Evolutionary conservation across 164 flowering plant species (phyloP).

Genomic region (Kingdonia uniflora): DNA sequence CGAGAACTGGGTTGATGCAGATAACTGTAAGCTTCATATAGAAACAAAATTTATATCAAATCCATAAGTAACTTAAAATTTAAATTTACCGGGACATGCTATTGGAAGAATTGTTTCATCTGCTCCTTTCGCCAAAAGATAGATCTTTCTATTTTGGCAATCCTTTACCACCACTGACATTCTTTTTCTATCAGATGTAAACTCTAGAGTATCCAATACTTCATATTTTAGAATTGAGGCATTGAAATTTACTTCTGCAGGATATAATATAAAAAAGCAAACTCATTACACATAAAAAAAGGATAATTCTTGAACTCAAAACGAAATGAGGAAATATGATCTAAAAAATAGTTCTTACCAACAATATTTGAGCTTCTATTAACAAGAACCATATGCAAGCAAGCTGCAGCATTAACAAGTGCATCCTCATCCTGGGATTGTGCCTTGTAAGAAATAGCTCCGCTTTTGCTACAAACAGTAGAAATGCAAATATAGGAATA

Average conservation of each 20-base stretch:
- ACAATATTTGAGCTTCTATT: constrained; percentile 58
- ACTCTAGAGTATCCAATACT: constrained; percentile 82
- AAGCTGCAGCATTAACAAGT: constrained; percentile 90
- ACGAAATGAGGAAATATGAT: constrained; percentile 2
- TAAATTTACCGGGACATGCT: constrained; percentile 55
- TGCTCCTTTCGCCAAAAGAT: constrained; percentile 91
- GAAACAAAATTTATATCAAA: too few species aligned
- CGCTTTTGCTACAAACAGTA: constrained; percentile 48
- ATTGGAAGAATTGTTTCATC: constrained; percentile 89
- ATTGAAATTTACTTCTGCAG: constrained; percentile 75
- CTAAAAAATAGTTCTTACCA: constrained; percentile 30
- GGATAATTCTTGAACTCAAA: neutral
- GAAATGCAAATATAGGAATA: constrained; percentile 1
- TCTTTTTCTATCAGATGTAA: constrained; percentile 95
- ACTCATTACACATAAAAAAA: neutral
- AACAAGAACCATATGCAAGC: constrained; percentile 64
- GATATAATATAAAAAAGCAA: neutral
- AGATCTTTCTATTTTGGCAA: constrained; percentile 59
- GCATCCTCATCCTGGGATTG: constrained; percentile 99
- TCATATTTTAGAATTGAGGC: constrained; percentile 50
- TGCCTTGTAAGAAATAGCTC: constrained; percentile 68
- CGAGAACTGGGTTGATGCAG: too few species aligned
- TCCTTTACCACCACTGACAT: constrained; percentile 89
- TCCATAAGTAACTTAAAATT: too few species aligned
- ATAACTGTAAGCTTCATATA: too few species aligned